Base-by-base conservation (phyloP, 352 stramenopile species). In the Phytophthora idaei region DNA sequence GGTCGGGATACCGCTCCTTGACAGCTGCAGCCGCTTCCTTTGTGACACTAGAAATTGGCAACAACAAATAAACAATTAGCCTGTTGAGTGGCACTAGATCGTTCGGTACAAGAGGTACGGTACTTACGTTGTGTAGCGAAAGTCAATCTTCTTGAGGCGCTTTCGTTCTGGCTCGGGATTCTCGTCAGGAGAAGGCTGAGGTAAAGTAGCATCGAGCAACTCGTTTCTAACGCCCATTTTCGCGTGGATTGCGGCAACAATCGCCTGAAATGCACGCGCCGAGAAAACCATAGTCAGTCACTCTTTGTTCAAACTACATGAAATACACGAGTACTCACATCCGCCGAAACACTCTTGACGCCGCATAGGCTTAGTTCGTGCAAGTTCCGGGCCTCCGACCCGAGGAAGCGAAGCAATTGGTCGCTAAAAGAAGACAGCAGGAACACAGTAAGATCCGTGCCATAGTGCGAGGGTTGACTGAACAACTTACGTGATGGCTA, bases 101-200 rank as follows among this genome's bases (percentile, higher is more conserved):
- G 37, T 17, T 48, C 15, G 41, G 14, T 50, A 25, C 15, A 45
- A 56, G 11, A 61, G 6, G 17, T 8, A 63, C 42, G 50, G 17
- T 10, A 77, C 85, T 57, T 84, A 95, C 89, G 74, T 85, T 12
- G 89, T 97, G 76, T 97, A 97, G 57, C 89, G 89, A 31, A 97
- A 93, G 53, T 97, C 88, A 53, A 97, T 78, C 53, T 90, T 93
- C 74, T 97, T 97, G 44, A 97, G 81, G 5, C 85, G 82, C 74
- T 97, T 97, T 32, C 83, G 82, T 61, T 92, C 85, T 0, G 86
- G 89, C 42, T 90, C 84, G 4, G 57, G 66, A 37, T 81, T 86
- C 11, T 81, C 76, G 17, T 70, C 57, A 32, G 56, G 51, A 54
- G 54, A 64, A 47, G 71, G 61, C 10, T 65, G 65, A 4, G 69